Conservation (phyloP, 1,284 basidiomycete genomes). For the Pseudozyma tsukubaensis region DNA sequence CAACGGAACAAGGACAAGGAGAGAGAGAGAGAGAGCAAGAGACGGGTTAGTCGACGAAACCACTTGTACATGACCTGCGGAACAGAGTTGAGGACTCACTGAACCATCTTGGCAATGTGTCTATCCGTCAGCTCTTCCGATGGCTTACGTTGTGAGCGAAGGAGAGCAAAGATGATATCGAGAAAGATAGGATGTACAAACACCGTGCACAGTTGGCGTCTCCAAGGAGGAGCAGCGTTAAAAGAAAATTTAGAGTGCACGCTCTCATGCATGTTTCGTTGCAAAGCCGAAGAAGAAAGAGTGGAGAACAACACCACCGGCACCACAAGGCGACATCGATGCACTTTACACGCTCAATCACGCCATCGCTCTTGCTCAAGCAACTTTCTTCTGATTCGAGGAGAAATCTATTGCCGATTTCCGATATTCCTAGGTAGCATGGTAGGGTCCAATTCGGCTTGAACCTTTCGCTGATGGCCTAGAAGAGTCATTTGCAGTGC, state of each 20-base stretch:
- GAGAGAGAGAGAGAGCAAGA: background rate
- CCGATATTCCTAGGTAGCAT: conserved; percentile 1
- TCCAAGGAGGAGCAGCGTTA: background rate
- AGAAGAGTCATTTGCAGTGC: background rate
- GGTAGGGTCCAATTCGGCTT: too few species aligned
- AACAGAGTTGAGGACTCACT: conserved; percentile 9
- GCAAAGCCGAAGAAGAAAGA: background rate
- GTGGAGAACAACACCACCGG: conserved; percentile 6
- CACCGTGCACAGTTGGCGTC: background rate
- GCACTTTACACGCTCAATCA: conserved; percentile 13
- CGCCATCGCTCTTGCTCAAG: conserved; percentile 12
- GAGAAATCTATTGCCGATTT: background rate
- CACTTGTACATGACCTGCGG: background rate
- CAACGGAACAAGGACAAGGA: background rate
- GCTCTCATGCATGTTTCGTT: background rate
- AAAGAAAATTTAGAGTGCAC: background rate
- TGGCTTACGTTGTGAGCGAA: background rate
- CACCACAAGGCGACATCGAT: background rate
- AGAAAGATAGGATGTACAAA: background rate
- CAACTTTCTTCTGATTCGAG: background rate
- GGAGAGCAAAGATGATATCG: background rate
- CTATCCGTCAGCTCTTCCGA: background rate
- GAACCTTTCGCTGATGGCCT: too few species aligned
- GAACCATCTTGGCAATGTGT: conserved; percentile 12
- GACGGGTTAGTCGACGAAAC: background rate